These are phyloP conservation scores for Xylariomycetidae sp. DNA, from an alignment of 2,329 filamentous ascomycete species.

Conservation along the genomic window DNA sequence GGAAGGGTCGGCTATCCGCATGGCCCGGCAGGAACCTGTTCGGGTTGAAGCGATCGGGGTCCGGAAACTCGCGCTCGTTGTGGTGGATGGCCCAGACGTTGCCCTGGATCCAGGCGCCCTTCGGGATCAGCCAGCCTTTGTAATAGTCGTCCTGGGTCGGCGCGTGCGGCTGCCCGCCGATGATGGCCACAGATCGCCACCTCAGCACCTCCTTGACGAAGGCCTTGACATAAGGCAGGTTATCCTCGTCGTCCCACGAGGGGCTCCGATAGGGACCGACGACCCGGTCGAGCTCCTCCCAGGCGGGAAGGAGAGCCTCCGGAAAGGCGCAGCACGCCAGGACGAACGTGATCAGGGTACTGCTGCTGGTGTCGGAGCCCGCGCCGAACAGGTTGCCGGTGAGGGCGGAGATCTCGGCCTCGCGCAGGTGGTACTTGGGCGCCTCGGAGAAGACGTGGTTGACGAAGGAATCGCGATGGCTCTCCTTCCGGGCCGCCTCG, in stretches of 20 bases:
- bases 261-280: slow-evolving; percentile 44
- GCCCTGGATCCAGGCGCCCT: slow-evolving; percentile 43
- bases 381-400: slow-evolving; percentile 45
- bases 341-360: slow-evolving; percentile 42
- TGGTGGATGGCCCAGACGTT: slow-evolving; percentile 48
- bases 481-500: slow-evolving; percentile 38
- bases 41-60: slow-evolving; percentile 40
- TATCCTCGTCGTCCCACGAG: slow-evolving; percentile 39
- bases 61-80: slow-evolving; percentile 41
- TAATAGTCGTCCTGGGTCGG: slow-evolving; percentile 43
- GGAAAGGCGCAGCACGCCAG: slow-evolving; percentile 47
- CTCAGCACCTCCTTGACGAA: slow-evolving; percentile 53
- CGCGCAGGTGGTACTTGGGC: slow-evolving; percentile 39
- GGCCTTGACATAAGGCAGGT: slow-evolving; percentile 48
- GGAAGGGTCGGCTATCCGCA: slow-evolving; percentile 38
- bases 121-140: slow-evolving; percentile 45
- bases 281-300: slow-evolving; percentile 47
- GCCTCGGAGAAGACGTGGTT: slow-evolving; percentile 44
- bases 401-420: slow-evolving; percentile 40
- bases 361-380: slow-evolving; percentile 44
- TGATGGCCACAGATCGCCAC: slow-evolving; percentile 49
- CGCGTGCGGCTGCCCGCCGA: slow-evolving; percentile 47
- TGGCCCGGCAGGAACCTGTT: slow-evolving; percentile 35
- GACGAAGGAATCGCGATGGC: slow-evolving; percentile 35
- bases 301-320: slow-evolving; percentile 41